Base-by-base conservation (phyloP, 2,329 filamentous ascomycete species). In the Cryoendolithus antarcticus region DNA sequence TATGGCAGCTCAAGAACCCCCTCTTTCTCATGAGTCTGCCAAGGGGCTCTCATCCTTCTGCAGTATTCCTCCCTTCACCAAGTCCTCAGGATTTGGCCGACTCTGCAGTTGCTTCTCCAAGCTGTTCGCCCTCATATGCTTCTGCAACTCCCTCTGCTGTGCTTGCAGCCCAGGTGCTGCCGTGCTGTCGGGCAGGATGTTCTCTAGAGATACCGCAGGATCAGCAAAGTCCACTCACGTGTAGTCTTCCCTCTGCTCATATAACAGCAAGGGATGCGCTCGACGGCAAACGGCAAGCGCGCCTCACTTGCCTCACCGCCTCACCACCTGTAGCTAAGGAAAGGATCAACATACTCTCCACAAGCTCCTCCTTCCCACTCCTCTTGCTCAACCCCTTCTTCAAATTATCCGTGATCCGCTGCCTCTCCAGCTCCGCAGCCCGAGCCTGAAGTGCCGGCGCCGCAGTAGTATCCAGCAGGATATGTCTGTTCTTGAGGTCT, bases 71-170 rank as follows among this genome's bases (percentile, higher is more conserved):
- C 82, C 77, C 54, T 82, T 77, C 42, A 94, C 70, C 46, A 94
- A 67, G 37, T 81, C 72, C 48, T 86, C 83, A 8, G 83, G 81
- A 29, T 74, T 70, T 2, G 88, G 88, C 12, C 88, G 74, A 52
- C 80, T 72, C 54, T 81, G 74, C 46, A 95, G 77, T 61, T 88
- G 88, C 55, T 93, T 86, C 61, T 93, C 91, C 45, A 95, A 71
- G 40, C 73, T 81, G 60, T 94, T 84, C 43, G 78, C 82, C 9
- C 82, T 75, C 86, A 95, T 94, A 61, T 86, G 80, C 59, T 80
- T 86, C 62, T 86, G 77, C 32, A 95, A 77, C 66, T 93, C 84
- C 55, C 75, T 80, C 61, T 91, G 86, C 45, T 86, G 77, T 40
- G 80, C 85, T 56, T 81, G 78, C 39, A 95, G 68, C 2, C 80